These are phyloP conservation scores for Opeltia flavorubescens DNA, from an alignment of 495 filamentous ascomycete species.

Conservation along the genomic window DNA sequence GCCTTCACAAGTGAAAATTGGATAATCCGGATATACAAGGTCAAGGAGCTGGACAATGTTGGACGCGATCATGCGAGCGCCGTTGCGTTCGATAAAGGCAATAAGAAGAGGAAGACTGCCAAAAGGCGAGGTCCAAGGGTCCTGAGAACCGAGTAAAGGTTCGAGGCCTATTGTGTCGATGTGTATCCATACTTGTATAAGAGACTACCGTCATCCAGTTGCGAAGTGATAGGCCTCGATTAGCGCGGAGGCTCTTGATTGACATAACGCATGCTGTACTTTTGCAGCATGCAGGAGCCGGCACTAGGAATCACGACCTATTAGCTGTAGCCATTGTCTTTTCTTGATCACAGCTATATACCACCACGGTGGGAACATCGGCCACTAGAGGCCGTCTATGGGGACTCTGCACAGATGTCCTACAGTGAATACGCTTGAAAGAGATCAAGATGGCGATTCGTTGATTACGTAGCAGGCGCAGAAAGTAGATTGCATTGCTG, in stretches of 20 bases:
- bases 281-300: neutral
- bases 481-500: neutral
- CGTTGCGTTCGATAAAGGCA: constrained; percentile 76
- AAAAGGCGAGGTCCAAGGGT: constrained; percentile 70
- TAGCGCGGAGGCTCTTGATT: neutral
- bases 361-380: neutral
- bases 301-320: neutral
- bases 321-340: too few species aligned
- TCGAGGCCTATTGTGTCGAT: neutral
- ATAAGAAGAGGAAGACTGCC: constrained; percentile 80
- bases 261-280: neutral
- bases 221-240: too few species aligned
- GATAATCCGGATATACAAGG: constrained; percentile 99
- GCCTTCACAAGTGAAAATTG: constrained; percentile 99
- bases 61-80: constrained; percentile 78
- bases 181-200: neutral
- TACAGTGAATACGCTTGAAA: neutral
- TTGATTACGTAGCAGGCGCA: neutral
- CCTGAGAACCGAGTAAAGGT: constrained; percentile 63
- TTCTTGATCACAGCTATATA: neutral
- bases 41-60: constrained; percentile 95
- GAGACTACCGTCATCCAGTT: too few species aligned
- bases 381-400: neutral
- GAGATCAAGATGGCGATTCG: neutral
- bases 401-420: too few species aligned